Evolutionary conservation across 345 rosid species (phyloP).

Genomic region (Citrus medica): DNA sequence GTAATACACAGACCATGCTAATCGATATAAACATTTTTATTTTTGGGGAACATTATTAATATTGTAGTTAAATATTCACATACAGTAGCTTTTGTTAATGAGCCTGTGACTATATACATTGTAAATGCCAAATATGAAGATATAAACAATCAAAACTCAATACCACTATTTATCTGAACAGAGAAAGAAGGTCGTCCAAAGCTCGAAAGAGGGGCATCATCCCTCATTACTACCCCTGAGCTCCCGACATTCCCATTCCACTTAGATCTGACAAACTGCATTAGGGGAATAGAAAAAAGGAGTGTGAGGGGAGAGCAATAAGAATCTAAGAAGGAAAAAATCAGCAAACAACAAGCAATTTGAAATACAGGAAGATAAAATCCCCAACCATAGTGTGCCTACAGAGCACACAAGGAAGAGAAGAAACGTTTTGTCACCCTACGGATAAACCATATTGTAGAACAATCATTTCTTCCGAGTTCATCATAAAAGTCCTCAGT

Average conservation of each 20-base stretch:
- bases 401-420: not conserved
- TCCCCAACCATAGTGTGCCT: not conserved
- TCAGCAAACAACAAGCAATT: not conserved
- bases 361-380: not conserved
- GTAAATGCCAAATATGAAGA: not conserved
- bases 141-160: constrained; percentile 62
- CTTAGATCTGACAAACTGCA: constrained; percentile 89
- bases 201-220: constrained; percentile 60
- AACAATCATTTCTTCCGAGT: not conserved
- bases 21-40: not conserved
- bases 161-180: constrained; percentile 68
- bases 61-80: constrained; percentile 19
- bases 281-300: not conserved
- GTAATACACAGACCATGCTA: no score
- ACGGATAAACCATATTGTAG: no score
- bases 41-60: no score
- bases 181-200: constrained; percentile 70
- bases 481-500: not conserved
- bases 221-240: constrained; percentile 74
- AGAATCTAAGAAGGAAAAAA: not conserved
- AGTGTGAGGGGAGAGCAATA: not conserved
- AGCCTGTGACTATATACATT: constrained; percentile 34
- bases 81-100: constrained; percentile 6
- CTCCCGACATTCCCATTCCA: constrained; percentile 88
- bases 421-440: not conserved